Conservation (phyloP, 228 moss, liverwort and hornwort species). For the Sphagnum fallax region DNA sequence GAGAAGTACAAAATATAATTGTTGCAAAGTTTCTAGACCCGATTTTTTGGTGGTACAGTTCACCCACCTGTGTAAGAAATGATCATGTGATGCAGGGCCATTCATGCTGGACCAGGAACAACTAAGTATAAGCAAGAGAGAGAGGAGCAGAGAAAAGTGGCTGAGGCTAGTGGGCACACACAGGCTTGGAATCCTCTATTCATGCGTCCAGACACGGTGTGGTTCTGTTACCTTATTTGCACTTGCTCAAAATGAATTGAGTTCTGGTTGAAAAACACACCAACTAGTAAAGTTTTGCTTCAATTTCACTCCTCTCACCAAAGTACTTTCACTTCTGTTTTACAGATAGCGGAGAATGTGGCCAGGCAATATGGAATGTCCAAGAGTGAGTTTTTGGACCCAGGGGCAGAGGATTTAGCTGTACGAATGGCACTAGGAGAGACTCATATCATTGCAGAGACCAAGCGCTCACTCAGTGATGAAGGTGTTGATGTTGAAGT, state of each 20-base stretch:
- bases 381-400: conserved; percentile 94
- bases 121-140: conserved; percentile 81
- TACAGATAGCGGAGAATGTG: conserved; percentile 92
- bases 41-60: neutral
- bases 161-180: conserved; percentile 80
- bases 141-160: conserved; percentile 82
- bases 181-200: conserved; percentile 90
- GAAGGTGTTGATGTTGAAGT: conserved; percentile 87
- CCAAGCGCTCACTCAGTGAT: conserved; percentile 76
- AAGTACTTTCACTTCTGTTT: conserved; percentile 3
- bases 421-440: conserved; percentile 98
- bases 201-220: conserved; percentile 91
- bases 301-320: no score
- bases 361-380: conserved; percentile 86
- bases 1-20: no score
- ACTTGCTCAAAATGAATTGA: no score
- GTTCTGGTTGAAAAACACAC: no score
- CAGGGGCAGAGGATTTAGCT: conserved; percentile 90
- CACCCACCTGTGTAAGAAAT: neutral
- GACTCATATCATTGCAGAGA: conserved; percentile 96
- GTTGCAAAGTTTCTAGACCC: no score
- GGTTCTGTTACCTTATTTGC: conserved; percentile 3
- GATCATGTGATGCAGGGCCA: conserved; percentile 18
- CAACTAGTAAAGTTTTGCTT: no score
- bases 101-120: conserved; percentile 42